Evolutionary conservation across 2,329 filamentous ascomycete genomes (phyloP), one percentile per base, ranked within the genome.

Genomic region (Dryadomyces quercivorus): DNA sequence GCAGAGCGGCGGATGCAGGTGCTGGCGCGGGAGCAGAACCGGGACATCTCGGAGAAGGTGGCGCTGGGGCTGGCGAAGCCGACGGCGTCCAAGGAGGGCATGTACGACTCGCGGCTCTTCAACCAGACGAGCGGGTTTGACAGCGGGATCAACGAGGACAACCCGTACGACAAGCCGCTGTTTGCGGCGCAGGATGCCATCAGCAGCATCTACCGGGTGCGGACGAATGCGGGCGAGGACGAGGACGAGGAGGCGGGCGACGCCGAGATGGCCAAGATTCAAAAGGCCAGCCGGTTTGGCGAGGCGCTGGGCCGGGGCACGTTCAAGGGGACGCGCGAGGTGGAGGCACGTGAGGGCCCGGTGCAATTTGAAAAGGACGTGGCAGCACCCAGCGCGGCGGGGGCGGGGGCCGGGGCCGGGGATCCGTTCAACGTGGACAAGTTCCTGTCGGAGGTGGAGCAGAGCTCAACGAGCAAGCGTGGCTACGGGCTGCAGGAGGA

Each of bases 51-150:
- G 1, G 93, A 98, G 67, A 97, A 96, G 74, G 88, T 98, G 38
- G 93, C 93, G 1, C 78, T 98, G 6, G 93, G 93, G 3, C 72
- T 97, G 50, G 93, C 93, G 6, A 98, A 97, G 69, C 93, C 93
- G 2, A 96, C 93, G 4, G 86, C 93, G 66, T 87, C 84, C 51
- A 85, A 85, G 54, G 93, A 98, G 68, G 84, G 87, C 22, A 97
- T 97, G 93, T 98, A 94, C 72, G 93, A 98, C 71, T 94, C 90
- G 2, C 79, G 93, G 44, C 72, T 98, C 34, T 98, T 98, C 72
- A 96, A 97, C 70, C 89, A 95, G 70, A 86, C 84, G 6, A 91
- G 86, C 62, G 93, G 93, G 0, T 94, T 98, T 66, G 85, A 90
- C 61, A 80, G 84, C 52, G 93, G 92, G 0, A 90, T 96, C 77